These are phyloP conservation scores for Nicotiana obtusifolia DNA, from an alignment of 257 asterid genomes.

Conservation along the genomic window DNA sequence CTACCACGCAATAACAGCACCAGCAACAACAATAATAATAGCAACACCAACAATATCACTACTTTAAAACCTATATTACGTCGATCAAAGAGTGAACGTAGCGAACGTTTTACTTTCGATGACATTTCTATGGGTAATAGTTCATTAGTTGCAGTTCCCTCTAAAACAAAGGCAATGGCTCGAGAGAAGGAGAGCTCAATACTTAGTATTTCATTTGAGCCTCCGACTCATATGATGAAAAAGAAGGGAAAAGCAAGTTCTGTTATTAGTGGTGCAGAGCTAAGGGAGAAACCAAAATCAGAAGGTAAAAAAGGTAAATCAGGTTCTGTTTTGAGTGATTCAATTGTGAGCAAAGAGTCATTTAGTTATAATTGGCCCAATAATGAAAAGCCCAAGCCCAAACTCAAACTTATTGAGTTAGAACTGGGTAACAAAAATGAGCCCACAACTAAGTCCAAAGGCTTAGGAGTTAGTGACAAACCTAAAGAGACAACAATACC, in stretches of 20 bases:
- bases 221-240: constrained; percentile 24
- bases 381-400: constrained; percentile 6
- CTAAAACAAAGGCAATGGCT: constrained; percentile 8
- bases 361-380: not conserved
- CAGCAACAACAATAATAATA: not conserved
- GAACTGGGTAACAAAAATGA: not conserved
- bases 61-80: constrained; percentile 43
- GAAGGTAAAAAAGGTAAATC: constrained; percentile 34
- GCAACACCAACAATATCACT: not conserved
- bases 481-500: constrained; percentile 1
- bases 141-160: constrained; percentile 45
- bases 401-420: not conserved
- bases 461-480: not conserved
- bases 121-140: constrained; percentile 23
- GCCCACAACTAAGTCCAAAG: constrained; percentile 1
- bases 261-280: constrained; percentile 63
- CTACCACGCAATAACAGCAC: not conserved
- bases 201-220: constrained; percentile 48
- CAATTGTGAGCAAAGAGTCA: constrained; percentile 51
- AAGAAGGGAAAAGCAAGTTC: constrained; percentile 77
- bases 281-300: constrained; percentile 31
- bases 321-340: constrained; percentile 56
- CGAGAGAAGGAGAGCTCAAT: constrained; percentile 48
- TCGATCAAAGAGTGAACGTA: constrained; percentile 57
- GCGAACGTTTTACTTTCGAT: constrained; percentile 38